Evolutionary conservation across 257 asterid genomes (phyloP).

Genomic region (Nicotiana noctiflora): DNA sequence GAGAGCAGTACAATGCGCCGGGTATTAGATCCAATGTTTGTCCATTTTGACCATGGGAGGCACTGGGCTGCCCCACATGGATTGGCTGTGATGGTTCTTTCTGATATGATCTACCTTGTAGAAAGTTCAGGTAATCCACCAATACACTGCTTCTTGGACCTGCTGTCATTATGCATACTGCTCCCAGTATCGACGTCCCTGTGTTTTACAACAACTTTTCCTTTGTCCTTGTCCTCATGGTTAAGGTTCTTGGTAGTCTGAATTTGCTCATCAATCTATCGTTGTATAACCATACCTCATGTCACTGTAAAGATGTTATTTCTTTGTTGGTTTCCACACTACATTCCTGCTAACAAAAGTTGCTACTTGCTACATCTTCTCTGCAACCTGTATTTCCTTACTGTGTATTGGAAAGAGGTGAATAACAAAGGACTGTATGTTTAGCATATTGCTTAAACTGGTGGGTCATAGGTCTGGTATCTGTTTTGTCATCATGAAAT

Average conservation of each 20-base stretch:
- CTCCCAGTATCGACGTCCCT: neutral
- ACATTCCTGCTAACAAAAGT: neutral
- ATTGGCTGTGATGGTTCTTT: conserved; percentile 60
- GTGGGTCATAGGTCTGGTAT: neutral
- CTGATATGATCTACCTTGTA: conserved; percentile 71
- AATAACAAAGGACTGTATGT: neutral
- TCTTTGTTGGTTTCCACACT: neutral
- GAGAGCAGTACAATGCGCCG: conserved; percentile 90
- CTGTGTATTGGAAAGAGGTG: neutral
- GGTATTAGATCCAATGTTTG: conserved; percentile 80
- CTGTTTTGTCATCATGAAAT: neutral
- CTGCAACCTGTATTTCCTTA: neutral
- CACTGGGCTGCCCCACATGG: conserved; percentile 80
- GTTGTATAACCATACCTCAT: neutral
- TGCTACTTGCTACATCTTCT: neutral
- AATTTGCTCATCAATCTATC: neutral
- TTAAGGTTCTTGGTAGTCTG: neutral
- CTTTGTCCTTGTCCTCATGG: neutral
- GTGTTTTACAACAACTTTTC: neutral
- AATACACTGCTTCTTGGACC: neutral
- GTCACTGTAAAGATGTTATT: neutral
- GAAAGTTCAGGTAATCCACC: conserved; percentile 65
- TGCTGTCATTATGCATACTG: neutral
- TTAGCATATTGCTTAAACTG: neutral
- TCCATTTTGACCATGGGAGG: conserved; percentile 61